phyloP scores from a whole-genome alignment of 345 rosid species.

The Heritiera fomes region DNA sequence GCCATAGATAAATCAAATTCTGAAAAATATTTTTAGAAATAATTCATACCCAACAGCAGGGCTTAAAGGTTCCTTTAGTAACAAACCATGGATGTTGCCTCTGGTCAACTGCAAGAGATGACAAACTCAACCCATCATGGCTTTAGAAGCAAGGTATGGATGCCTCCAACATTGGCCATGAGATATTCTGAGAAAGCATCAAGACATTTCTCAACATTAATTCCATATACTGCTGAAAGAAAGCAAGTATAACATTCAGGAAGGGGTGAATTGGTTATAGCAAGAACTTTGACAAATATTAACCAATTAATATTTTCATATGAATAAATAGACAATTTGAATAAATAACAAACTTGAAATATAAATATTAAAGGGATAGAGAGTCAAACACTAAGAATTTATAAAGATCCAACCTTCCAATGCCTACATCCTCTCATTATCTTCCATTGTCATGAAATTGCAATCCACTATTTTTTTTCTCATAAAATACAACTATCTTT shows the following conservation, averaged over 20 bases:
- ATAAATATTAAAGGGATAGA: too few species aligned
- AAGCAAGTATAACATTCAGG: not conserved
- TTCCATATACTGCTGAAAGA: not conserved
- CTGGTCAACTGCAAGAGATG: conserved; percentile 12
- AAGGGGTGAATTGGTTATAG: too few species aligned
- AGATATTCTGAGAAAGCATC: conserved; percentile 14
- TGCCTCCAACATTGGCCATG: conserved; percentile 13
- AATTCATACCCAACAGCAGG: conserved; percentile 3
- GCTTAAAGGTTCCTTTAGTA: not conserved
- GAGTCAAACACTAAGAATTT: too few species aligned
- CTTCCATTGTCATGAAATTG: too few species aligned
- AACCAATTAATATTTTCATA: too few species aligned
- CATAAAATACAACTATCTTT: too few species aligned
- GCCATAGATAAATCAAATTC: not conserved
- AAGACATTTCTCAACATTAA: conserved; percentile 18
- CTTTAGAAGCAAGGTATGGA: conserved; percentile 21
- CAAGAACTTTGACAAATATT: too few species aligned
- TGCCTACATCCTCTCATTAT: too few species aligned
- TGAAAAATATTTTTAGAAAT: not conserved
- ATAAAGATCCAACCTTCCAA: too few species aligned
- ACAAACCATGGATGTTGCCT: not conserved
- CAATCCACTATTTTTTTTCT: too few species aligned
- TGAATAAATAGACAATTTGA: too few species aligned
- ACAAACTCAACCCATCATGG: conserved; percentile 18
- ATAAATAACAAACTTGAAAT: too few species aligned